Percentiles rank a stretch among this genome's conserved stretches.
Evolutionary conservation across 164 flowering plant species (phyloP).

Genomic region (Brasenia schreberi): DNA sequence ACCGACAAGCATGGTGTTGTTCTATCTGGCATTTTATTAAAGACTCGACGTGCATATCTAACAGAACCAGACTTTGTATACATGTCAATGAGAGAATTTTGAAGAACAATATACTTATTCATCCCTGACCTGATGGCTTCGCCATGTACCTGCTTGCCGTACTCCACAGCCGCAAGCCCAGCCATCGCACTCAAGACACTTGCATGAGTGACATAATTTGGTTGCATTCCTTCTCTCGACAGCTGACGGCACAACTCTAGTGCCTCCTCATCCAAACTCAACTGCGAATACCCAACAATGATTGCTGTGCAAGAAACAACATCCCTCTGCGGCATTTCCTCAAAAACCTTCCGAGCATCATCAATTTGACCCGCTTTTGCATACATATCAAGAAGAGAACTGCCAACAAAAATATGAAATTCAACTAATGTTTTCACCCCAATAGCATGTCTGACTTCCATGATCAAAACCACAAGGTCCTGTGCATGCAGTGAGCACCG

Average conservation of each 20-base stretch:
- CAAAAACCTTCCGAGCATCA: constrained; percentile 17
- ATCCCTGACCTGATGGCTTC: constrained; percentile 12
- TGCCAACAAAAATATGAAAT: constrained; percentile 18
- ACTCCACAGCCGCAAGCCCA: constrained; percentile 22
- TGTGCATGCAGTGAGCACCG: constrained; percentile 17
- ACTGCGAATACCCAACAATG: constrained; percentile 21
- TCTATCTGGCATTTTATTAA: constrained; percentile 17
- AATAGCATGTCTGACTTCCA: constrained; percentile 19
- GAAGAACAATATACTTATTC: constrained; percentile 16
- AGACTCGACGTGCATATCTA: constrained; percentile 15
- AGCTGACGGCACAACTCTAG: constrained; percentile 15
- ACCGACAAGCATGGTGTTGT: constrained; percentile 23
- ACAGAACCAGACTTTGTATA: constrained; percentile 23
- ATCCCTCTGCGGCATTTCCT: constrained; percentile 13
- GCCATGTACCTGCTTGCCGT: constrained; percentile 19
- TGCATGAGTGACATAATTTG: constrained; percentile 23
- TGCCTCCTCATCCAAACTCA: constrained; percentile 22
- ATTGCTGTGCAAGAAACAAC: constrained; percentile 27
- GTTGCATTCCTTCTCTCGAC: constrained; percentile 16
- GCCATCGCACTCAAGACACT: constrained; percentile 22
- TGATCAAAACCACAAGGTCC: constrained; percentile 10
- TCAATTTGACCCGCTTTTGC: constrained; percentile 19
- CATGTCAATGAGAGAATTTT: constrained; percentile 24
- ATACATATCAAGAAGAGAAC: constrained; percentile 26
- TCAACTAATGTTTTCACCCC: constrained; percentile 11